Percentiles rank a stretch among this genome's conserved stretches.
Evolutionary conservation across 2,329 filamentous ascomycete genomes (phyloP).

Genomic region (Aspergillus sp.): DNA sequence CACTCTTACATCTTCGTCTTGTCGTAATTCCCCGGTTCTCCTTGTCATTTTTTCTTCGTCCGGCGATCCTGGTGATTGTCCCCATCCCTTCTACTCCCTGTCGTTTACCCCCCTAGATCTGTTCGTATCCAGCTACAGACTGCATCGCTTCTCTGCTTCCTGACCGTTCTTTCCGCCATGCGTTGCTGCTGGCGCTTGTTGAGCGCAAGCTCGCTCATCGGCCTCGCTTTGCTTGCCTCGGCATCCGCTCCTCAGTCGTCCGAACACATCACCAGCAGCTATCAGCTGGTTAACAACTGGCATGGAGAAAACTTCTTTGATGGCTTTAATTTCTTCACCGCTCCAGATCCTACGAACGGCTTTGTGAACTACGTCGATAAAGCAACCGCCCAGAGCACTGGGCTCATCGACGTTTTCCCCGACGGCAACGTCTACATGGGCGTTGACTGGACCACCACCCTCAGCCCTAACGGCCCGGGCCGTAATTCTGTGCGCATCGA

Average conservation of each 20-base stretch:
- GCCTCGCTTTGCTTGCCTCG: too few species aligned
- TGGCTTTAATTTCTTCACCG: slow-evolving; percentile 41
- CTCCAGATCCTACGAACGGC: slow-evolving; percentile 40
- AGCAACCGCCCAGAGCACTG: slow-evolving; percentile 25
- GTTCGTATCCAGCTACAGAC: too few species aligned
- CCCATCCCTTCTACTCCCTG: background rate
- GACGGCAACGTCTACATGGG: slow-evolving; percentile 34
- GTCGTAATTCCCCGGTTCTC: too few species aligned
- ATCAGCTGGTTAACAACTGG: slow-evolving; percentile 35
- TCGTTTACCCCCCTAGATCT: too few species aligned
- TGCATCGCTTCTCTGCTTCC: too few species aligned
- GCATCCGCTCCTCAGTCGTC: too few species aligned
- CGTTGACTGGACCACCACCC: slow-evolving; percentile 32
- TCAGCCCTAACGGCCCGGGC: slow-evolving; percentile 28
- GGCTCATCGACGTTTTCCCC: slow-evolving; percentile 27
- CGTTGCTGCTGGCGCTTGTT: too few species aligned
- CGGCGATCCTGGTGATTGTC: background rate
- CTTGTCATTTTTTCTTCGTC: background rate
- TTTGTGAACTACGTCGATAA: slow-evolving; percentile 43
- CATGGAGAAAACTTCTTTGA: slow-evolving; percentile 40
- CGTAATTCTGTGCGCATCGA: slow-evolving; percentile 39
- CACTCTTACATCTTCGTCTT: background rate
- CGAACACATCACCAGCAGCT: too few species aligned
- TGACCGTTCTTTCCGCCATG: too few species aligned
- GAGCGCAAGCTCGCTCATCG: background rate